A percentile compares a stretch with the other conserved stretches of the same genome.
These are phyloP conservation scores for Sphaerulina musiva DNA, from an alignment of 2,329 filamentous ascomycete genomes.

Conservation along the genomic window DNA sequence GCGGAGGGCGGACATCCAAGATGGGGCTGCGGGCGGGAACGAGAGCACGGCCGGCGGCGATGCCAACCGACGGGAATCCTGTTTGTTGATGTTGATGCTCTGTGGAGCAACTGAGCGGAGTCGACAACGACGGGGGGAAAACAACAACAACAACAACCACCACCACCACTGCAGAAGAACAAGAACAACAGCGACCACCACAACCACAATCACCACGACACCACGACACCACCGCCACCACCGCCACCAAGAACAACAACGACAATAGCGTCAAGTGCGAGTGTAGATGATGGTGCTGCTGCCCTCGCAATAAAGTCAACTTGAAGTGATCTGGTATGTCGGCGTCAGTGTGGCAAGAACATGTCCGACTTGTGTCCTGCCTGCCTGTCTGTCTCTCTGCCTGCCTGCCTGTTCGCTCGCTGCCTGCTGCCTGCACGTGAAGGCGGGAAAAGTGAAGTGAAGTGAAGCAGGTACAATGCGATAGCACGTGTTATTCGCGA, in stretches of 20 bases:
- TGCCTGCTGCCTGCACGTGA: not conserved
- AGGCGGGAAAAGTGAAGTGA: not conserved
- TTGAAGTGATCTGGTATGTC: not conserved
- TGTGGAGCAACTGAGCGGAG: not conserved
- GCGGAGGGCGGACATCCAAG: constrained; percentile 7
- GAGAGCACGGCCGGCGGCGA: constrained; percentile 19
- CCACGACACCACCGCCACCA: no score
- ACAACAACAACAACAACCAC: no score
- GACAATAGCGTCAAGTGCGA: not conserved
- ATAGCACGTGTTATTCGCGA: no score
- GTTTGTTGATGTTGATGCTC: constrained; percentile 3
- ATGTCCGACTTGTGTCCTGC: not conserved
- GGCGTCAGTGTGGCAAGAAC: constrained; percentile 2
- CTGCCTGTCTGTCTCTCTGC: not conserved
- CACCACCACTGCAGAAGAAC: no score
- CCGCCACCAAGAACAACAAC: not conserved
- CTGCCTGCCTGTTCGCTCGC: not conserved
- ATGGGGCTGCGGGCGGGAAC: constrained; percentile 10
- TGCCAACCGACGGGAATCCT: constrained; percentile 10
- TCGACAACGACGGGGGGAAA: no score
- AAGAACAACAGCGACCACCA: no score
- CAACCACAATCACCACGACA: no score
- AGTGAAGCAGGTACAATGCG: no score
- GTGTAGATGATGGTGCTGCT: not conserved
- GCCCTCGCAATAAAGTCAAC: not conserved